Percentiles rank a stretch among this genome's conserved stretches.
Conservation (phyloP, 768 basidiomycete genomes). For the Agrocybe chaxingu region DNA sequence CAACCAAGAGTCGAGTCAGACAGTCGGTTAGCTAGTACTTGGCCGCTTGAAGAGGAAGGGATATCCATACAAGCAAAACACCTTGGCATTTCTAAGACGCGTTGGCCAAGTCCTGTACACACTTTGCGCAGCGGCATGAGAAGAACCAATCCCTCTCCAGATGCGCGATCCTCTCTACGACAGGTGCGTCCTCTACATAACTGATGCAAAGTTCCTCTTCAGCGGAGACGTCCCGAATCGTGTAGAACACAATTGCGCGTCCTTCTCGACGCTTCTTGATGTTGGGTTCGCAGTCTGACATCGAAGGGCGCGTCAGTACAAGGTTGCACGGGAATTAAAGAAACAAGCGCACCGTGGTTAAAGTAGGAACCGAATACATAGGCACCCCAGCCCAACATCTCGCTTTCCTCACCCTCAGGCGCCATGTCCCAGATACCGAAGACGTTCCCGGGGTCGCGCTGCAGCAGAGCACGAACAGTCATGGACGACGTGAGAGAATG, state of each 20-base stretch:
- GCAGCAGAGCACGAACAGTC: conserved; percentile 50
- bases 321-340: background rate
- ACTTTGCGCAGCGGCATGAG: conserved; percentile 46
- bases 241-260: conserved; percentile 45
- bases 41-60: no score
- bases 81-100: no score
- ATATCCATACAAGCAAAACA: no score
- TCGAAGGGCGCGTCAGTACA: background rate
- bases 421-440: conserved; percentile 68
- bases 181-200: conserved; percentile 34
- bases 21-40: no score
- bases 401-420: conserved; percentile 41
- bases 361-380: conserved; percentile 63
- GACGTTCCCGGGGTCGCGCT: conserved; percentile 61
- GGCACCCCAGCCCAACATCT: conserved; percentile 67
- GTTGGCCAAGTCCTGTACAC: conserved; percentile 26
- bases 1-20: no score
- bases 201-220: conserved; percentile 61
- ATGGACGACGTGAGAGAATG: conserved; percentile 35
- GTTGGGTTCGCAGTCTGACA: conserved; percentile 51
- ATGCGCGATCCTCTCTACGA: conserved; percentile 34
- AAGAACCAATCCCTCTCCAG: conserved; percentile 57
- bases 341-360: conserved; percentile 52
- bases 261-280: conserved; percentile 38
- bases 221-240: conserved; percentile 34